Percentiles rank a stretch among this genome's conserved stretches.
These are phyloP conservation scores for Phytophthora pisi DNA, from an alignment of 352 stramenopile genomes.

Conservation along the genomic window DNA sequence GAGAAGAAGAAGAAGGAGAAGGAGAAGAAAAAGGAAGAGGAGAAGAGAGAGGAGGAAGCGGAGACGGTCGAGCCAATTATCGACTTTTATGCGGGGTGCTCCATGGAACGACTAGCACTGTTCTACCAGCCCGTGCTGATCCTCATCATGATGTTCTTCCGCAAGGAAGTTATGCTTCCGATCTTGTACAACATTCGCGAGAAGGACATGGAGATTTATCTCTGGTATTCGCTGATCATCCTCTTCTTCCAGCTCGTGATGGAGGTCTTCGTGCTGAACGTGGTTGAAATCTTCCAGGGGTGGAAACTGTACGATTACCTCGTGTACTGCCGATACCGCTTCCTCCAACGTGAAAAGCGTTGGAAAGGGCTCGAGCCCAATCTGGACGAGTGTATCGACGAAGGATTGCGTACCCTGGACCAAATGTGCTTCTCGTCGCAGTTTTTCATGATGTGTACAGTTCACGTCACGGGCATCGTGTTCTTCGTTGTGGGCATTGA, in stretches of 20 bases:
- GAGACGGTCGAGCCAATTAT: constrained; percentile 98
- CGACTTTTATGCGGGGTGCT: constrained; percentile 92
- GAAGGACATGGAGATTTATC: constrained; percentile 98
- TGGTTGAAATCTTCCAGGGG: constrained; percentile 96
- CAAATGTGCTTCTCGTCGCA: constrained; percentile 98
- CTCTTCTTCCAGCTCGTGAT: constrained; percentile 94
- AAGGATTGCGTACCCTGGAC: constrained; percentile 94
- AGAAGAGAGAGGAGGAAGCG: constrained; percentile 52
- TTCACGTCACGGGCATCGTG: constrained; percentile 94
- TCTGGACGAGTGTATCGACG: constrained; percentile 97
- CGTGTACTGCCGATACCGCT: constrained; percentile 95
- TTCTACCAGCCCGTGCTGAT: constrained; percentile 96
- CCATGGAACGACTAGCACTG: constrained; percentile 91
- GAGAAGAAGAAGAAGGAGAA: constrained; percentile 48
- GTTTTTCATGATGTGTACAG: constrained; percentile 97
- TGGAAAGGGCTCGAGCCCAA: constrained; percentile 97
- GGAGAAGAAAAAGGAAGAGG: constrained; percentile 42
- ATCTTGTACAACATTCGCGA: constrained; percentile 96
- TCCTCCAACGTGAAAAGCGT: constrained; percentile 94
- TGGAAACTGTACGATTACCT: constrained; percentile 99
- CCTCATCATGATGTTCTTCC: constrained; percentile 95
- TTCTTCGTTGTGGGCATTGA: constrained; percentile 96
- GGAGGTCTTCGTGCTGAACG: constrained; percentile 96
- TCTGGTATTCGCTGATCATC: constrained; percentile 96
- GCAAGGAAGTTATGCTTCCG: constrained; percentile 92